Percentiles rank a stretch among this genome's conserved stretches.
These are phyloP conservation scores for Trichoderma sp. DNA, from an alignment of 2,329 filamentous ascomycete genomes.

Conservation along the genomic window DNA sequence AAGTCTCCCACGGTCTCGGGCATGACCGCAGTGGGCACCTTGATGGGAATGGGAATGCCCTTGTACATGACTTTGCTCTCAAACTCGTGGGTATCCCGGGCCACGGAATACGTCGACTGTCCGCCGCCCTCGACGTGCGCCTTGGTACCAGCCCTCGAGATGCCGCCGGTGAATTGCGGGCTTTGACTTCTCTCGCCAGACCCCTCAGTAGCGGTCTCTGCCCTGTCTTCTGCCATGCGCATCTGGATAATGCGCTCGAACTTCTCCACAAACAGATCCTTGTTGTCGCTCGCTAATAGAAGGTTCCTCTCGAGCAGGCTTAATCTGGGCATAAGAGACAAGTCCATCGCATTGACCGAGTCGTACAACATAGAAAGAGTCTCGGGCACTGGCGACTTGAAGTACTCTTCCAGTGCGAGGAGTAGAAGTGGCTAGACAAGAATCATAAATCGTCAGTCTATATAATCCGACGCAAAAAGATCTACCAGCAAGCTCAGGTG, in stretches of 20 bases:
- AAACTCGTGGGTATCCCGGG: constrained; percentile 95
- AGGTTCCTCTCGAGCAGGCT: constrained; percentile 81
- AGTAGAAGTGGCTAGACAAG: constrained; percentile 71
- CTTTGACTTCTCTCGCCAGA: constrained; percentile 44
- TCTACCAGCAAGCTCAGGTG: background rate
- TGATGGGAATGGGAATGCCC: constrained; percentile 93
- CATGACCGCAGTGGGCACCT: constrained; percentile 88
- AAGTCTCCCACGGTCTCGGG: constrained; percentile 97
- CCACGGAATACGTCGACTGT: constrained; percentile 67
- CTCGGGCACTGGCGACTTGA: constrained; percentile 83
- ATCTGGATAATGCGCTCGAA: constrained; percentile 92
- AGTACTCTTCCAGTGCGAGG: constrained; percentile 92
- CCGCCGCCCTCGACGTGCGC: constrained; percentile 57
- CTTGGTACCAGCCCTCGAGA: constrained; percentile 61
- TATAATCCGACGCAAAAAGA: background rate
- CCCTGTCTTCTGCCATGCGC: constrained; percentile 65
- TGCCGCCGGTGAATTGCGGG: constrained; percentile 42
- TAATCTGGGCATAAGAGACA: constrained; percentile 85
- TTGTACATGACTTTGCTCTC: constrained; percentile 95
- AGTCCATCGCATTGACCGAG: constrained; percentile 93
- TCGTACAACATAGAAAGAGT: constrained; percentile 87
- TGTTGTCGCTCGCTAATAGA: constrained; percentile 84
- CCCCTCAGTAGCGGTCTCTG: constrained; percentile 40
- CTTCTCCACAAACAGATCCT: constrained; percentile 95
- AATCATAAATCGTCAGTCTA: constrained; percentile 21